Evolutionary conservation across 768 basidiomycete genomes (phyloP).

Genomic region (Lactarius hatsudake): DNA sequence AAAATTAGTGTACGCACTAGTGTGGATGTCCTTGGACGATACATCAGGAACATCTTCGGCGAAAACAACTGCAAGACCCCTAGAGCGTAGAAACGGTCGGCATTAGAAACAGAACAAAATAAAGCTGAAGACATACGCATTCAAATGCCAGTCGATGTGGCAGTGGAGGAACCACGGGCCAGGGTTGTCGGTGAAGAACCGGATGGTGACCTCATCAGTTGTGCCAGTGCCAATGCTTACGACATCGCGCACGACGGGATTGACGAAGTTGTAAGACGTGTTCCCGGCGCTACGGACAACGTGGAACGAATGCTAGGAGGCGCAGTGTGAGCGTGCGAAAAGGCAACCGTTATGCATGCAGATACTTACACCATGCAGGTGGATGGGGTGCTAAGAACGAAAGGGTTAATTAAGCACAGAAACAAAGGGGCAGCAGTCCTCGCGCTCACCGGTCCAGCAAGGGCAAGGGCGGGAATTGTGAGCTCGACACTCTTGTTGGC

Average conservation of each 20-base stretch:
- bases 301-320: conserved; percentile 27
- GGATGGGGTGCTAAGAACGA: conserved; percentile 18
- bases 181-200: conserved; percentile 35
- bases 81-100: background rate
- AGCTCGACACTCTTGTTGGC: conserved; percentile 49
- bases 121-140: background rate
- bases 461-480: conserved; percentile 42
- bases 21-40: background rate
- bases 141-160: conserved; percentile 36
- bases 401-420: background rate
- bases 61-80: conserved; percentile 26
- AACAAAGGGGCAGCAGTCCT: conserved; percentile 16
- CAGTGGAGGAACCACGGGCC: conserved; percentile 35
- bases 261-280: conserved; percentile 29
- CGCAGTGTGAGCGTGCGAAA: background rate
- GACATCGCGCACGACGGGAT: conserved; percentile 48
- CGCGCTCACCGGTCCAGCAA: conserved; percentile 33
- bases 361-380: conserved; percentile 20
- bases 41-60: conserved; percentile 24
- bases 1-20: conserved; percentile 9
- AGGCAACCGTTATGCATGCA: background rate
- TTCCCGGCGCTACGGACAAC: conserved; percentile 27
- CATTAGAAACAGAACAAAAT: background rate
- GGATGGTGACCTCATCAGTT: conserved; percentile 28
- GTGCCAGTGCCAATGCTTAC: conserved; percentile 30